These are phyloP conservation scores for Sugiyamaella americana DNA, from an alignment of 805 yeast genomes.

Conservation along the genomic window DNA sequence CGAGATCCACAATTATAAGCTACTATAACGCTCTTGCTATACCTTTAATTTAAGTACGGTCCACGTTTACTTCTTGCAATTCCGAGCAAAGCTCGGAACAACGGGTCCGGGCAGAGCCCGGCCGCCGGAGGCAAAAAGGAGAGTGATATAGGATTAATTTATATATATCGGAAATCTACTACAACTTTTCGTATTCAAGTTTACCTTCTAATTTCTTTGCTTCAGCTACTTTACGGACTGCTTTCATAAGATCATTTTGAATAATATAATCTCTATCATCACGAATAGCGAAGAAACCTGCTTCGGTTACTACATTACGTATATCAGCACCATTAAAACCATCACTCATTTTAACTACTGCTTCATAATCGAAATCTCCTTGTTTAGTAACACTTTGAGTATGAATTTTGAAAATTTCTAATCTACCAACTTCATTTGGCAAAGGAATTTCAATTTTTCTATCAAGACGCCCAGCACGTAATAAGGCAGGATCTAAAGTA, in stretches of 20 bases:
- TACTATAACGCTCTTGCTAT: too few relatives aligned
- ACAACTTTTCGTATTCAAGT: slow-evolving; percentile 89
- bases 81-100: too few relatives aligned
- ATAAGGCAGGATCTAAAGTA: slow-evolving; percentile 92
- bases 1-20: background rate
- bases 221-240: slow-evolving; percentile 95
- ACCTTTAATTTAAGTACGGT: too few relatives aligned
- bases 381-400: slow-evolving; percentile 75
- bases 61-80: too few relatives aligned
- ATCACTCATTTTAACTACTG: slow-evolving; percentile 96
- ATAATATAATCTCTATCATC: slow-evolving; percentile 93
- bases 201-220: slow-evolving; percentile 95
- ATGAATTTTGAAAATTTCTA: slow-evolving; percentile 92
- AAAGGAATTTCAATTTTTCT: slow-evolving; percentile 92
- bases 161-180: slow-evolving; percentile 15
- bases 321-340: slow-evolving; percentile 99
- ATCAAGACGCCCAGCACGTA: slow-evolving; percentile 96
- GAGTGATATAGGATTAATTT: too few relatives aligned
- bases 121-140: too few relatives aligned
- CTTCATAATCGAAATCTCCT: slow-evolving; percentile 96
- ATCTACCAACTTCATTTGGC: slow-evolving; percentile 93
- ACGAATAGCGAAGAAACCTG: slow-evolving; percentile 96
- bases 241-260: slow-evolving; percentile 94
- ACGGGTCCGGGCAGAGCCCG: too few relatives aligned
- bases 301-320: slow-evolving; percentile 95